Base-by-base conservation (phyloP, 371 early-diverging fungal species). In the Saksenaea oblongispora region DNA sequence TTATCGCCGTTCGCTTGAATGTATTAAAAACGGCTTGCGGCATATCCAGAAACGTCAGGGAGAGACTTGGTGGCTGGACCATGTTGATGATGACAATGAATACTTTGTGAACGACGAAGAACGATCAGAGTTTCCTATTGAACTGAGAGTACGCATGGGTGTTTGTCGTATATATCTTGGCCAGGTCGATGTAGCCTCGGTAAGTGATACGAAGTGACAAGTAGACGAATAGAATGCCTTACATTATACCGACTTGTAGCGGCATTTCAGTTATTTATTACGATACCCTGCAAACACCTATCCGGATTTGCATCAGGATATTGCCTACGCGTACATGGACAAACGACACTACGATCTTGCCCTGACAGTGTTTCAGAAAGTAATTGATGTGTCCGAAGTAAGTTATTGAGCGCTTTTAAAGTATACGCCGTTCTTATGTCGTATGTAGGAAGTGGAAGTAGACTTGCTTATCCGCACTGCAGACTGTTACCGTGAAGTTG, bases 91-190 rank as follows among this genome's bases (percentile, higher is more conserved):
- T 51, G 83, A 80, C 54, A 85, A 87, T 35, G 87, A 87, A 42
- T 82, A 82, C 31, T 74, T 80, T 11, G 77, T 75, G 24, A 64
- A 73, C 14, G 28, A 65, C 13, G 66, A 70, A 26, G 67, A 72
- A 1, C 74, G 77, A 0, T 55, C 59, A 24, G 76, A 83, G 36
- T 76, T 95, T 35, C 95, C 95, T 0, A 73, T 94, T 4, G 95
- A 95, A 72, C 76, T 97, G 39, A 84, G 94, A 26, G 88, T 90
- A 37, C 89, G 93, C 69, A 85, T 94, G 62, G 97, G 95, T 24
- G 84, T 91, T 26, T 93, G 93, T 64, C 84, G 95, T 36, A 59
- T 95, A 17, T 80, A 85, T 73, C 63, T 93, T 42, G 92, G 87
- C 37, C 86, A 93, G 59, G 73, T 77, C 3, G 84, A 87, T 22